Percentiles rank a stretch among this genome's conserved stretches.
Evolutionary conservation across 208 protist genomes (phyloP).

Genomic region (Trichomonas tenax): DNA sequence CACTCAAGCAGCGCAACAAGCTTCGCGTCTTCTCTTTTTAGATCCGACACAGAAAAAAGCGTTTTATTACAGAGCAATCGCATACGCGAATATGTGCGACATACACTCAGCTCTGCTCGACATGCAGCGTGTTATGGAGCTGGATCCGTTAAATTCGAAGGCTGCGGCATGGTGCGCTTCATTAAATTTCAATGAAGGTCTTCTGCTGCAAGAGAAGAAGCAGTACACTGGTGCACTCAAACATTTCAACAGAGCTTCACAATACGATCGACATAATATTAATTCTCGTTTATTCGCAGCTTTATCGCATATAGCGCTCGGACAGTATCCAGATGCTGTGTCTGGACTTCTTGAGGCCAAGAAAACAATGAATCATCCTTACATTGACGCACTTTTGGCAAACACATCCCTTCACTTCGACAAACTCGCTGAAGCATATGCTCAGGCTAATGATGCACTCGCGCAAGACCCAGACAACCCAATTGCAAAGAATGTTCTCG

Average conservation of each 20-base stretch:
- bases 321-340: not conserved
- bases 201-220: not conserved
- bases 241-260: not conserved
- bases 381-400: not conserved
- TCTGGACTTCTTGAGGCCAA: not conserved
- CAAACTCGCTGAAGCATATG: not conserved
- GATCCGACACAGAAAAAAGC: not conserved
- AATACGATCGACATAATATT: constrained; percentile 8
- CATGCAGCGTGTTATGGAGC: not conserved
- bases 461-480: not conserved
- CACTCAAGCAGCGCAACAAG: not conserved
- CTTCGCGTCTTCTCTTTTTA: not conserved
- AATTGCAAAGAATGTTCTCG: not conserved
- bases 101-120: not conserved
- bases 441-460: not conserved
- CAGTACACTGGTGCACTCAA: not conserved
- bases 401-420: not conserved
- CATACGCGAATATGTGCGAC: constrained; percentile 2
- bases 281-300: not conserved
- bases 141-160: not conserved
- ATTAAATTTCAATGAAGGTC: not conserved
- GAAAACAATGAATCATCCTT: not conserved
- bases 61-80: not conserved
- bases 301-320: not conserved
- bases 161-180: not conserved